Base-by-base conservation (phyloP, 2,329 filamentous ascomycete species). In the Cladosporium sp. region DNA sequence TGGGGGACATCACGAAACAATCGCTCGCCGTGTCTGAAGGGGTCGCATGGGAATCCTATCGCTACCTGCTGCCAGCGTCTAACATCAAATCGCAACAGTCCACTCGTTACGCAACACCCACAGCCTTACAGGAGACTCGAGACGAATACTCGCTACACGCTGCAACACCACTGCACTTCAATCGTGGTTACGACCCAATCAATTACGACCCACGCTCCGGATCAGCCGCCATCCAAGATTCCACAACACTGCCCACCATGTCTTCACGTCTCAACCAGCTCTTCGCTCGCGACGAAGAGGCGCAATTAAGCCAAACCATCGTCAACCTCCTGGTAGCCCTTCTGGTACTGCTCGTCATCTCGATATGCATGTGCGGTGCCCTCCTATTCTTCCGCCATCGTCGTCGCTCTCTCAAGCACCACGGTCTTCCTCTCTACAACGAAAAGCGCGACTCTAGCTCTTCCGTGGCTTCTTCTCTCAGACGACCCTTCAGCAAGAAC, bases 241-340 rank as follows among this genome's bases (percentile, higher is more conserved):
- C 6, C 32, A 3, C 12, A 37, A 4, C 48, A 17, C 32, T n/a
- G 40, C 51, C 51, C 45, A 51, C 37, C 56, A 58, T 58, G 56
- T 22, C 56, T 20, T 40, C 36, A 17, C 66, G 62, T 58, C 58
- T 69, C 66, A 77, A 78, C 72, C 74, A 74, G 60, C 63, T 71
- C 44, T 64, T 81, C 62, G 73, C 69, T 56, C 82, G 84, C 63
- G 75, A 78, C 69, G 68, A 74, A 62, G 66, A 69, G 57, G 64
- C 66, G 60, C 75, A 78, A 65, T 77, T 88, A 65, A 83, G 79
- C 60, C 75, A 76, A 36, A 80, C 82, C 45, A 85, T 89, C 77
- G 80, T 92, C 72, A 86, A 90, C 70, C 83, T 96, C 42, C 78
- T 96, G 71, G 88, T 96, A 66, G 82, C 84, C 58, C 82, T 97